These are phyloP conservation scores for Trichoderma sp. DNA, from an alignment of 2,329 filamentous ascomycete genomes.

Conservation along the genomic window DNA sequence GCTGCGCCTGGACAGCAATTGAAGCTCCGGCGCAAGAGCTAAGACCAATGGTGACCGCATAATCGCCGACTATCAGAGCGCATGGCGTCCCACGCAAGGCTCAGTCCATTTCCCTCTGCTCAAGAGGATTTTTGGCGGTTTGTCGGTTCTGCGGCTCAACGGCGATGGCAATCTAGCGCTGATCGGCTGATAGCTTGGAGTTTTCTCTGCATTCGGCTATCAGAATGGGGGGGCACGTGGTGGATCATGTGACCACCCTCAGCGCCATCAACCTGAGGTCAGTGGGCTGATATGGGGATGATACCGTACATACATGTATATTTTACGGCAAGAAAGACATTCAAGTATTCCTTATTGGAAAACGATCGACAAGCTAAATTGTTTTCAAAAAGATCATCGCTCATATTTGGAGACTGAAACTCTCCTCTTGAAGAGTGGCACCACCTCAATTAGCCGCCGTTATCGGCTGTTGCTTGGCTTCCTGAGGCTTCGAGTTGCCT, in stretches of 20 bases:
- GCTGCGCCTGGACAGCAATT: conserved; percentile 26
- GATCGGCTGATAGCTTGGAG: conserved; percentile 9
- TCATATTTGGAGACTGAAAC: neutral
- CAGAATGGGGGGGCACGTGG: conserved; percentile 3
- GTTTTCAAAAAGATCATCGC: neutral
- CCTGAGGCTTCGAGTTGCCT: neutral
- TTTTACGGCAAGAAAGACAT: neutral
- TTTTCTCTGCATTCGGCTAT: conserved; percentile 10
- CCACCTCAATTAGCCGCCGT: neutral
- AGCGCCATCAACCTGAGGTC: neutral
- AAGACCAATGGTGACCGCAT: conserved; percentile 37
- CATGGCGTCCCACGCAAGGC: conserved; percentile 29
- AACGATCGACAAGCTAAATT: no score
- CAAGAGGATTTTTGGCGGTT: neutral
- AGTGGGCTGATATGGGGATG: neutral
- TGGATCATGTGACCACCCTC: conserved; percentile 5
- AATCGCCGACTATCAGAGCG: conserved; percentile 31
- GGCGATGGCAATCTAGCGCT: conserved; percentile 3
- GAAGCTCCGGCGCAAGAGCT: conserved; percentile 31
- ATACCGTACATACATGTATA: neutral
- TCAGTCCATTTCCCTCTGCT: conserved; percentile 30
- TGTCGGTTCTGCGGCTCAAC: neutral
- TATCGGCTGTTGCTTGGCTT: neutral
- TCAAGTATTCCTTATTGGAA: neutral
- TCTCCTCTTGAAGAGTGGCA: neutral